Evolutionary conservation across 1,284 basidiomycete genomes (phyloP), one percentile per base, ranked within the genome.

Genomic region (Cryptococcus depauperatus): DNA sequence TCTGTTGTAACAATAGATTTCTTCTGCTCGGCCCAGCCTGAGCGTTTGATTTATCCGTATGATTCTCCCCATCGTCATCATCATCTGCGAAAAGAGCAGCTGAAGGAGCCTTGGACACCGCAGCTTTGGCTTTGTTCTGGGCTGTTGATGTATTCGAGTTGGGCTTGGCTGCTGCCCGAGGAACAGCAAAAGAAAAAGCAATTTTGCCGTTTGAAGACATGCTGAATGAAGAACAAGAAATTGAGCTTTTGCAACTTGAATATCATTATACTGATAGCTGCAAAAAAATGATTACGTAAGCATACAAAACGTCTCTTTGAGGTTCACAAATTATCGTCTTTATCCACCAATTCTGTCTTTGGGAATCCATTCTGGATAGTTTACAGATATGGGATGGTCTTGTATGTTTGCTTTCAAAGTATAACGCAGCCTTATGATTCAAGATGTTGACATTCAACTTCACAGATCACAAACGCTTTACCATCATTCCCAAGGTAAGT

Each of bases 101-200:
- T 5, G 50, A 16, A n/a, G 44, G 41, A 16, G 38, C 39, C 23
- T 50, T 52, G 5, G 44, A 23, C 4, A 42, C 25, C 3, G 34
- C 32, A 7, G 46, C 35, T 25, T 43, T 46, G 19, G 33, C 30
- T 27, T 49, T 52, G 32, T 47, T 37, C 48, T 62, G 55, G 4
- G 65, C 65, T 54, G 68, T 59, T 9, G 68, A 47, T 4, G 59
- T 50, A 48, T 65, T 64, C 38, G 66, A 47, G 47, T 68, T 68
- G 21, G 61, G 61, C 44, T 50, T 51, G 14, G 52, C 45, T 5
- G 41, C 44, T 3, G 29, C 19, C 6, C 41, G 41, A 11, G 21
- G 23, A 19, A 41, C 48, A 13, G 58, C 62, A 23, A 71, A 57
- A 5, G 66, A 62, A 55, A 71, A 64, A 8, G 65, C 64, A 18